A percentile compares a stretch with the other conserved stretches of the same genome.
Evolutionary conservation across 2,329 filamentous ascomycete genomes (phyloP).

Genomic region (Parastagonospora nodorum): DNA sequence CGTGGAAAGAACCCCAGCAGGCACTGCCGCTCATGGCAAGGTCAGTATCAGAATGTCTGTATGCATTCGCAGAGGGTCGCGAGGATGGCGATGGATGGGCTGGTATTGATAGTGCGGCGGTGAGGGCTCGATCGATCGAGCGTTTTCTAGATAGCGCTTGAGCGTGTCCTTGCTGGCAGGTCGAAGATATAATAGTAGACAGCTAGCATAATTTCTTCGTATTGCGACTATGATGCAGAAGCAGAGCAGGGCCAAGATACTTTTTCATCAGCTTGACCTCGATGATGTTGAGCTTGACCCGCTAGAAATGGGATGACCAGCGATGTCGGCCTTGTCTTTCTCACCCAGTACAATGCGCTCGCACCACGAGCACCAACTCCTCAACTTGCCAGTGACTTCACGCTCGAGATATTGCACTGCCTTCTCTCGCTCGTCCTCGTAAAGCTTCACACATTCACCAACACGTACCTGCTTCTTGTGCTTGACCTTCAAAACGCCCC

Average conservation of each 20-base stretch:
- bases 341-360: constrained; percentile 71
- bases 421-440: constrained; percentile 62
- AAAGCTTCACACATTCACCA: constrained; percentile 84
- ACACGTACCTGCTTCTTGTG: constrained; percentile 81
- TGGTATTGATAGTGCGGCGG: constrained; percentile 30
- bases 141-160: neutral
- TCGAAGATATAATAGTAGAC: too few species aligned
- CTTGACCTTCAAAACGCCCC: constrained; percentile 85
- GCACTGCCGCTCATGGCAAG: constrained; percentile 26
- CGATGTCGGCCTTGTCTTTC: constrained; percentile 45
- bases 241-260: too few species aligned
- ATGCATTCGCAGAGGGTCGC: constrained; percentile 28
- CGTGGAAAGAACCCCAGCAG: constrained; percentile 47
- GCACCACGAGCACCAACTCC: constrained; percentile 96
- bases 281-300: constrained; percentile 24
- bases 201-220: too few species aligned
- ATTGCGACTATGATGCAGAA: too few species aligned
- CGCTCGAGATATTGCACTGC: constrained; percentile 65
- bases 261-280: neutral
- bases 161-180: too few species aligned
- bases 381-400: constrained; percentile 69
- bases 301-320: constrained; percentile 22
- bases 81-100: constrained; percentile 32
- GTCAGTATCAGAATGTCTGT: constrained; percentile 21
- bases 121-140: constrained; percentile 22